Conservation (phyloP, 768 basidiomycete species). For the Lactarius hatsudake region DNA sequence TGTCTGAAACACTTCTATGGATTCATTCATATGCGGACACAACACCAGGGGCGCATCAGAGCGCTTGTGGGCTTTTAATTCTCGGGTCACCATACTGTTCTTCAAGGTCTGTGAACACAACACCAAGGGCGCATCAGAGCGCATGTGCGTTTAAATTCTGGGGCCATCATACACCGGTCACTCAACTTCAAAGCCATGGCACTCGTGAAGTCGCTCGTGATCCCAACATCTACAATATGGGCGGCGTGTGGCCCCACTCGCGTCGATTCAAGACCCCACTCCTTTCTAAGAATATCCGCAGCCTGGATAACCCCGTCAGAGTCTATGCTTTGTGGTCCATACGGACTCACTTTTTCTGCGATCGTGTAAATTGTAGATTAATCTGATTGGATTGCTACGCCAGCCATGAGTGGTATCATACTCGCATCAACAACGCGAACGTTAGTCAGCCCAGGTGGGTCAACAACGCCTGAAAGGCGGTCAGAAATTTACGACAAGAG, state of each 20-base stretch:
- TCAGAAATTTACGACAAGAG: background rate
- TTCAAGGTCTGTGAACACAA: too few species aligned
- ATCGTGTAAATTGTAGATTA: constrained; percentile 22
- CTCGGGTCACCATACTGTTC: too few species aligned
- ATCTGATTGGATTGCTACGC: constrained; percentile 7
- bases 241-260: background rate
- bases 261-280: constrained; percentile 20
- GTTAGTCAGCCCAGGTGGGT: constrained; percentile 22
- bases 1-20: too few species aligned
- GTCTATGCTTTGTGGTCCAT: background rate
- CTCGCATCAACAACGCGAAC: constrained; percentile 26
- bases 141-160: too few species aligned
- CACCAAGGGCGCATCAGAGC: background rate
- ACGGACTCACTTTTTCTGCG: constrained; percentile 21
- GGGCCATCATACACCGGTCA: background rate
- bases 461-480: constrained; percentile 18
- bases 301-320: constrained; percentile 2
- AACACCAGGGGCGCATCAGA: too few species aligned
- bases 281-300: constrained; percentile 14
- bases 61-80: too few species aligned
- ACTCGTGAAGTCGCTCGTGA: background rate
- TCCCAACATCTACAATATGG: background rate
- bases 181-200: background rate
- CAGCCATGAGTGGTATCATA: constrained; percentile 25
- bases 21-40: too few species aligned